Evolutionary conservation across 306 rosid species (phyloP).

Genomic region (Clitoria ternatea): DNA sequence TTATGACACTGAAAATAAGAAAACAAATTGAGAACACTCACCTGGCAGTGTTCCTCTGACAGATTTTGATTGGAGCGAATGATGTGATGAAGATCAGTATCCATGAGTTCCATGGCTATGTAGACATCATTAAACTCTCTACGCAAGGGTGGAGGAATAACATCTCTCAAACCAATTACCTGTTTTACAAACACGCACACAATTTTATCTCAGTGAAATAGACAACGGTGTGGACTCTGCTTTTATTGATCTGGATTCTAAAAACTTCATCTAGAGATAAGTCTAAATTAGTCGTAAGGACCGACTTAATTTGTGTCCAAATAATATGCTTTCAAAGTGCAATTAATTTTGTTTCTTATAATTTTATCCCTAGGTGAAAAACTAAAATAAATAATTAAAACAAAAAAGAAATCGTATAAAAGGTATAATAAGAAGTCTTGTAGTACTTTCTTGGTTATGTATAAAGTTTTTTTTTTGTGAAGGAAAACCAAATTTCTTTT

Average conservation of each 20-base stretch:
- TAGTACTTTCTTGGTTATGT: too few relatives aligned
- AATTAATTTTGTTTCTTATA: too few relatives aligned
- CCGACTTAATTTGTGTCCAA: too few relatives aligned
- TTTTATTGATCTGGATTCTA: neutral
- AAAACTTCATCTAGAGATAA: neutral
- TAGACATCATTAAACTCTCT: constrained; percentile 92
- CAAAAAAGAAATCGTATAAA: too few relatives aligned
- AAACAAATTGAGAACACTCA: constrained; percentile 14
- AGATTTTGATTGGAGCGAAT: constrained; percentile 86
- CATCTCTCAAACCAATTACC: constrained; percentile 82
- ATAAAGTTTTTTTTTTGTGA: too few relatives aligned
- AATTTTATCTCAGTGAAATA: constrained; percentile 11
- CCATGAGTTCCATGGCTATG: constrained; percentile 80
- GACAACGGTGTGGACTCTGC: neutral
- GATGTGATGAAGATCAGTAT: constrained; percentile 96
- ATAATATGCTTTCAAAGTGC: too few relatives aligned
- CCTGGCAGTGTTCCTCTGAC: constrained; percentile 97
- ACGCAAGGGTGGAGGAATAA: constrained; percentile 88
- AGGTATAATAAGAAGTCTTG: too few relatives aligned
- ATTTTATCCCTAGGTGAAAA: too few relatives aligned
- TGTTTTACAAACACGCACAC: constrained; percentile 37
- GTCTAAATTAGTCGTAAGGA: too few relatives aligned
- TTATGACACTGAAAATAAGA: neutral
- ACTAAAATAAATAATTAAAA: too few relatives aligned
- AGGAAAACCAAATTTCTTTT: neutral